Conservation (phyloP, 768 basidiomycete genomes). For the Lactarius hatsudake region DNA sequence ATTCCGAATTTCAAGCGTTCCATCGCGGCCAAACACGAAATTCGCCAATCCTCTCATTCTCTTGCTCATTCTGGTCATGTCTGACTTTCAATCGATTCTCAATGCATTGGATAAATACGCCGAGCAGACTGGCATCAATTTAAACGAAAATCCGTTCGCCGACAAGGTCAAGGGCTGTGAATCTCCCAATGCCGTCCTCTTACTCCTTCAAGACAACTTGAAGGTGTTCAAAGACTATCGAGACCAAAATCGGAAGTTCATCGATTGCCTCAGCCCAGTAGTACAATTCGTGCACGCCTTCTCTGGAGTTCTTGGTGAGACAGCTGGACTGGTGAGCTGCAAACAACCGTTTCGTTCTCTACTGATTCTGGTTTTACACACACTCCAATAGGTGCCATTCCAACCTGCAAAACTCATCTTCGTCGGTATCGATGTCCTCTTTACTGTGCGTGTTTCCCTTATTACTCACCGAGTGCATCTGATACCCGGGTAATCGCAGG, state of each 20-base stretch:
- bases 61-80: not conserved
- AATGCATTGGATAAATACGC: not conserved
- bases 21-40: no score
- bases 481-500: not conserved
- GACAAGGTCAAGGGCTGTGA: not conserved
- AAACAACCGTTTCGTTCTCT: not conserved
- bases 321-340: not conserved
- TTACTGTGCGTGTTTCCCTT: not conserved
- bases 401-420: constrained; percentile 1
- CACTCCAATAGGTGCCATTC: not conserved
- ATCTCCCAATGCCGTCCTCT: not conserved
- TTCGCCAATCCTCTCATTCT: no score
- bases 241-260: not conserved
- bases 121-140: not conserved
- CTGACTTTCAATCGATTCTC: not conserved
- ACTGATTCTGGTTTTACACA: not conserved
- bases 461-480: not conserved
- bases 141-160: not conserved
- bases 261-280: not conserved
- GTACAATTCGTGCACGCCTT: not conserved
- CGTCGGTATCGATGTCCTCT: not conserved
- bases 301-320: not conserved
- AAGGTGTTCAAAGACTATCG: not conserved
- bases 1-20: no score
- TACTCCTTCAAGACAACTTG: not conserved